These are phyloP conservation scores for Aegle marmelos DNA, from an alignment of 345 rosid genomes.

Conservation along the genomic window DNA sequence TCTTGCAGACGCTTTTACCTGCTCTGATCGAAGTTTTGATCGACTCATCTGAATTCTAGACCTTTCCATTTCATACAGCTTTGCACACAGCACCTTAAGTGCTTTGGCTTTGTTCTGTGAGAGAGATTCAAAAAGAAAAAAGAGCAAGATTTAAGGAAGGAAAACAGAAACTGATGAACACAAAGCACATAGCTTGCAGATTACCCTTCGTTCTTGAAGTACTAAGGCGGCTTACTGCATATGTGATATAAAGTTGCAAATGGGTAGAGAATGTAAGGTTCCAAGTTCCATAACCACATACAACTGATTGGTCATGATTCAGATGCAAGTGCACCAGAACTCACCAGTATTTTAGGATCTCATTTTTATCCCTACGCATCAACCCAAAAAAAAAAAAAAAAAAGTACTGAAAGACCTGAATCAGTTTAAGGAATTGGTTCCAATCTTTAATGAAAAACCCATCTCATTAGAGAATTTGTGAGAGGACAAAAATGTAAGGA, in stretches of 20 bases:
- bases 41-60: constrained; percentile 62
- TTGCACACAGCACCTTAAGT: constrained; percentile 83
- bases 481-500: not conserved
- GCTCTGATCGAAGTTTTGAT: constrained; percentile 81
- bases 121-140: constrained; percentile 2
- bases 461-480: constrained; percentile 1
- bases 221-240: not conserved
- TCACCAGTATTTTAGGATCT: not conserved
- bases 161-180: not conserved
- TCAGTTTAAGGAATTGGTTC: not conserved
- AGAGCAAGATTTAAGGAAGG: not conserved
- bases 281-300: not conserved
- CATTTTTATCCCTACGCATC: not conserved
- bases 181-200: not conserved
- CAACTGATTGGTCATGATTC: not conserved
- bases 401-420: not conserved
- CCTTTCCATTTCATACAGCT: constrained; percentile 91
- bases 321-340: not conserved
- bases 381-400: not conserved
- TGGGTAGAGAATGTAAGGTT: not conserved
- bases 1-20: constrained; percentile 41
- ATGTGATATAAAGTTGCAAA: not conserved
- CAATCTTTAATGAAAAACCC: not conserved
- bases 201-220: not conserved
- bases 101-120: constrained; percentile 89